These are phyloP conservation scores for Persicaria tinctoria DNA, from an alignment of 148 eudicot species.

Conservation along the genomic window DNA sequence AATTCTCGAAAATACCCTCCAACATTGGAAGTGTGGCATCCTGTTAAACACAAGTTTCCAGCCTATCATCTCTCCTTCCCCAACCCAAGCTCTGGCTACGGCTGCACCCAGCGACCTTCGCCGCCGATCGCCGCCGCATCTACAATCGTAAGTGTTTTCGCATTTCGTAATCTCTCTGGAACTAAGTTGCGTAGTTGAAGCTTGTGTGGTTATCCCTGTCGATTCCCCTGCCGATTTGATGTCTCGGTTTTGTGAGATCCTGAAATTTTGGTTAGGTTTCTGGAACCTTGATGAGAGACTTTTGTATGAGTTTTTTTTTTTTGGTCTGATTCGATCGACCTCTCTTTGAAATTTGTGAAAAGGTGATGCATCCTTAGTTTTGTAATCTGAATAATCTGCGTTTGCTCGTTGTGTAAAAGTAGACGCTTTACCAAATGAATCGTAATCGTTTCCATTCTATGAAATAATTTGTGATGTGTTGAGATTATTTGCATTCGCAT, in stretches of 20 bases:
- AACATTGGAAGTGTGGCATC: not conserved
- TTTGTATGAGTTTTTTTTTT: not conserved
- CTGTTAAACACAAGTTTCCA: not conserved
- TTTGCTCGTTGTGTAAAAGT: not conserved
- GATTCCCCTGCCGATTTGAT: not conserved
- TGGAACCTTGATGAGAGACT: not conserved
- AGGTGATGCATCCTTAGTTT: not conserved
- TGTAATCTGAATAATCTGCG: not conserved
- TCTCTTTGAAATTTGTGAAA: not conserved
- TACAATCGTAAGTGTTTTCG: conserved; percentile 5
- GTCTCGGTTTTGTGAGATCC: not conserved
- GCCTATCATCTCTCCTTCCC: not conserved
- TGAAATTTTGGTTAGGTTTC: not conserved
- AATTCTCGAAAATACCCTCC: not conserved
- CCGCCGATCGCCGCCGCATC: conserved; percentile 4
- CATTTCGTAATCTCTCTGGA: not conserved
- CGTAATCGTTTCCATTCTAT: not conserved
- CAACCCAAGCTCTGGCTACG: conserved; percentile 4
- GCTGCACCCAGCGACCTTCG: conserved; percentile 1
- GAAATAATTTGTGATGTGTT: not conserved
- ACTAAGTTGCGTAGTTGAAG: not conserved
- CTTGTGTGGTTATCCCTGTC: not conserved
- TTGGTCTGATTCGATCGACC: not conserved
- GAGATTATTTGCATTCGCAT: not conserved
- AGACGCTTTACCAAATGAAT: not conserved